phyloP scores from a whole-genome alignment of 2,329 filamentous ascomycete genomes.

The Talaromyces verruculosus region DNA sequence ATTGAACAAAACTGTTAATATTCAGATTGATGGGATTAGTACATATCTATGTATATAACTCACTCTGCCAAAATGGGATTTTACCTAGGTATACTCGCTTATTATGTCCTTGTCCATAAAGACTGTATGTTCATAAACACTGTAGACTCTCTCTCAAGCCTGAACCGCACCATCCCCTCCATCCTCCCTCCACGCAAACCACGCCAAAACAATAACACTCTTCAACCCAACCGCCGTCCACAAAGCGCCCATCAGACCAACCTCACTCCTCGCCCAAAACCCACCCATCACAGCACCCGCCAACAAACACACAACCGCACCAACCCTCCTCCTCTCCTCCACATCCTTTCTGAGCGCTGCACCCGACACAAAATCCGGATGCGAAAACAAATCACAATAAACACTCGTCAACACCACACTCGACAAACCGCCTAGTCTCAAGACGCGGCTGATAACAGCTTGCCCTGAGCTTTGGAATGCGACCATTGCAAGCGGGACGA shows the following conservation, averaged over 20 bases:
- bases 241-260: constrained; percentile 56
- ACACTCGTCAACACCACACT: constrained; percentile 76
- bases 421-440: constrained; percentile 69
- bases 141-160: background rate
- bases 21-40: background rate
- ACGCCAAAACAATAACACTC: constrained; percentile 55
- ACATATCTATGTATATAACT: constrained; percentile 6
- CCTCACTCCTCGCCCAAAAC: constrained; percentile 52
- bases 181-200: constrained; percentile 60
- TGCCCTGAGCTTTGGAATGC: constrained; percentile 78
- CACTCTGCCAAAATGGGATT: background rate
- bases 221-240: constrained; percentile 64
- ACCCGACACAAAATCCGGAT: constrained; percentile 52
- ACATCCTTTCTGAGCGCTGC: constrained; percentile 38
- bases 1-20: background rate
- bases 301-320: constrained; percentile 54
- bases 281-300: constrained; percentile 57
- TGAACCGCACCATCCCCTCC: background rate
- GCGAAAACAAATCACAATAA: constrained; percentile 77
- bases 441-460: constrained; percentile 69
- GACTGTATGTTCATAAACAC: background rate
- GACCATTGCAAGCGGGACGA: constrained; percentile 67
- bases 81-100: background rate
- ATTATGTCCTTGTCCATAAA: background rate
- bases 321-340: constrained; percentile 55